Base-by-base conservation (phyloP, 2,329 filamentous ascomycete species). In the Alternaria brassicicola region DNA sequence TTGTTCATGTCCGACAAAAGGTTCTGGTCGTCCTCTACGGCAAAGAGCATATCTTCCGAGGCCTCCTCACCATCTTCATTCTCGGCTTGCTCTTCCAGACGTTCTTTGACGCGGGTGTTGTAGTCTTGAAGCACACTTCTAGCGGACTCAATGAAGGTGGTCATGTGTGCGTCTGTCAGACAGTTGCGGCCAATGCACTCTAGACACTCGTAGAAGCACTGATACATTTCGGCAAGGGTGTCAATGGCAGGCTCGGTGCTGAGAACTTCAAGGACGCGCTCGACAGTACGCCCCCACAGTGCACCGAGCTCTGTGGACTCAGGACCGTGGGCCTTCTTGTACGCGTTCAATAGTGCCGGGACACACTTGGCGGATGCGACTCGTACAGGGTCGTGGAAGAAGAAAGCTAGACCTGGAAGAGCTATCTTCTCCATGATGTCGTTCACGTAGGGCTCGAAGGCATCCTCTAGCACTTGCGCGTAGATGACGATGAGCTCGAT, bases 1-100 rank as follows among this genome's bases (percentile, higher is more conserved):
- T 99, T 99, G 86, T 99, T 99, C 95, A 99, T 99, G 74, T 99
- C 95, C 2, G 93, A 97, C 41, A 99, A 85, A 17, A 99, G 84
- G 21, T 93, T 97, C 79, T 98, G 94, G 75, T 99, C 95, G 68
- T 99, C 95, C 77, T 99, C 95, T 46, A 99, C 93, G 12, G 94
- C 95, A 69, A 96, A 90, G 30, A 96, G 84, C 42, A 89, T 86
- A 51, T 97, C 94, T 68, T 97, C 91, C 15, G 89, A 89, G 59
- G 95, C 89, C 71, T 97, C 93, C 65, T 97, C 94, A 15, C 89
- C 93, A 57, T 98, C 94, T 52, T 96, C 93, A 3, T 88, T 87
- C 21, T 94, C 90, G 45, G 87, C 89, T 68, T 89, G 88, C 46
- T 98, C 93, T 71, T 97, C 92, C n/a, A 88, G 82, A 42, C 95